Percentiles rank a stretch among this genome's conserved stretches.
Evolutionary conservation across 306 rosid species (phyloP).

Genomic region (Vigna reflexopilosa): DNA sequence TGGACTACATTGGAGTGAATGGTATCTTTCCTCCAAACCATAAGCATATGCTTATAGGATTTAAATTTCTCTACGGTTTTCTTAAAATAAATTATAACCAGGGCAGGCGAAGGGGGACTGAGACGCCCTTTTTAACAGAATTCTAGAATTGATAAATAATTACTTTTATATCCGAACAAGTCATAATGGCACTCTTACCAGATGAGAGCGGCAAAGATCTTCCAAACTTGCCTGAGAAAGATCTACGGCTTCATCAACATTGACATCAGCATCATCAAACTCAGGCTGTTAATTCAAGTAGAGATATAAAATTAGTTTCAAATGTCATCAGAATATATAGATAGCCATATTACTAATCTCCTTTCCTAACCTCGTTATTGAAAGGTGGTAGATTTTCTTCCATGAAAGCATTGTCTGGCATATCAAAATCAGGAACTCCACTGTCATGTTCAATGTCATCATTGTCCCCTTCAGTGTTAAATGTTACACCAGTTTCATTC

Average conservation of each 20-base stretch:
- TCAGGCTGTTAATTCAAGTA: constrained; percentile 60
- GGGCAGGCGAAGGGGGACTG: not conserved
- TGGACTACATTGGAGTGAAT: not conserved
- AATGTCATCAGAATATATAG: constrained; percentile 16
- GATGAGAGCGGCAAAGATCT: constrained; percentile 97
- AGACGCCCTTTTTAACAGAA: constrained; percentile 9
- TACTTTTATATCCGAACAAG: not conserved
- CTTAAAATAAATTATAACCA: constrained; percentile 12
- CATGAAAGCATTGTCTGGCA: constrained; percentile 56
- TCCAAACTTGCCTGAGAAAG: constrained; percentile 70
- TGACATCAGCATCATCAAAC: constrained; percentile 49
- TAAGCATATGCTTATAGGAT: constrained; percentile 11
- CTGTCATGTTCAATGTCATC: constrained; percentile 59
- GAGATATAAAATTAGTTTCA: constrained; percentile 37
- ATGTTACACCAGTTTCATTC: constrained; percentile 52
- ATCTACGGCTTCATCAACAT: constrained; percentile 56
- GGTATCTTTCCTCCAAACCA: constrained; percentile 13
- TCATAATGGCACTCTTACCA: constrained; percentile 59
- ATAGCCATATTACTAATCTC: constrained; percentile 37
- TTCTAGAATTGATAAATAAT: constrained; percentile 5
- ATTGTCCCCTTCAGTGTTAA: constrained; percentile 54
- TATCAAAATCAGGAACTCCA: constrained; percentile 60
- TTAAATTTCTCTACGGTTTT: not conserved
- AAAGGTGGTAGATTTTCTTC: constrained; percentile 61
- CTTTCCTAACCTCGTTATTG: constrained; percentile 62